Evolutionary conservation across 208 protist genomes (phyloP).

Genomic region (Herpetomonas muscarum): DNA sequence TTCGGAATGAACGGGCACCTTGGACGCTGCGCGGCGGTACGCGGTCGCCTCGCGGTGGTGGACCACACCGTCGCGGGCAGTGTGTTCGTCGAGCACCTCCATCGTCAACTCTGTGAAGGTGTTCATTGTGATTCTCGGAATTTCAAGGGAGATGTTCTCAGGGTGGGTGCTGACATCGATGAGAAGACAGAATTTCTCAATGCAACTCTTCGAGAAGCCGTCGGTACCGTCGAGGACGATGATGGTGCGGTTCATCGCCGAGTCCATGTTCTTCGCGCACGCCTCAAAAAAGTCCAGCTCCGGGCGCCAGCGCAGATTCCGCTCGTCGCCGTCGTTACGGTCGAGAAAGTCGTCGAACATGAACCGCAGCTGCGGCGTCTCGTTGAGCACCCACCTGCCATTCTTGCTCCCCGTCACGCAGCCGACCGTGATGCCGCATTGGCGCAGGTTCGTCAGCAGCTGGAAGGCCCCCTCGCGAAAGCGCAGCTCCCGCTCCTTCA

Average conservation of each 20-base stretch:
- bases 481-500: slow-evolving; percentile 41
- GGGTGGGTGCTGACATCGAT: slow-evolving; percentile 57
- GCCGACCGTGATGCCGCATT: slow-evolving; percentile 75
- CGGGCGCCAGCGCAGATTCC: slow-evolving; percentile 61
- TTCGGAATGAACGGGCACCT: not conserved
- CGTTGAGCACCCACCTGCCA: slow-evolving; percentile 64
- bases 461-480: slow-evolving; percentile 52
- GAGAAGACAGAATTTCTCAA: slow-evolving; percentile 78
- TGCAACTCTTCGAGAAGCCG: slow-evolving; percentile 66
- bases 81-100: slow-evolving; percentile 52
- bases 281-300: slow-evolving; percentile 85
- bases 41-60: slow-evolving; percentile 15
- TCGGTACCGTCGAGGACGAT: slow-evolving; percentile 80
- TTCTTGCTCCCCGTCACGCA: slow-evolving; percentile 84
- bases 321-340: slow-evolving; percentile 54
- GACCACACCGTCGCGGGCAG: slow-evolving; percentile 20
- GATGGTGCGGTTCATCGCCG: slow-evolving; percentile 49
- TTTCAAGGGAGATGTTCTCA: slow-evolving; percentile 31
- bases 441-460: slow-evolving; percentile 63
- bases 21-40: not conserved
- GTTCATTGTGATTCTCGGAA: slow-evolving; percentile 32
- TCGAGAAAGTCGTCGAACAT: slow-evolving; percentile 79
- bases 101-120: slow-evolving; percentile 55
- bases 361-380: slow-evolving; percentile 46
- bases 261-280: slow-evolving; percentile 63